These are phyloP conservation scores for Sugiyamaella boreocaroliniensis DNA, from an alignment of 805 yeast species.

Conservation along the genomic window DNA sequence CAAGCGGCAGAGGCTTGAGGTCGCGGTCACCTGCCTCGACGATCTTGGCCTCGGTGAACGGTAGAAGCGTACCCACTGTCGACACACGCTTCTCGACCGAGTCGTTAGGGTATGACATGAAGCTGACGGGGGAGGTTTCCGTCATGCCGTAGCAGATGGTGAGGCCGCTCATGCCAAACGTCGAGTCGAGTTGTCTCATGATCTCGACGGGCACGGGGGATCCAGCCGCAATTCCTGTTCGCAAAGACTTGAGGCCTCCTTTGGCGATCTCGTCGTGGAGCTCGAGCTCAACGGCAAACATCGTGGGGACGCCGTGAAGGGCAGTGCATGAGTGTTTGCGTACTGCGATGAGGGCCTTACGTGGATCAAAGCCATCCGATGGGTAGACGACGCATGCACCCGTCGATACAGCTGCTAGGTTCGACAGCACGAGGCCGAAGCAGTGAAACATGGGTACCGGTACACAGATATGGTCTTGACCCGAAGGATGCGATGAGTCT, in stretches of 20 bases:
- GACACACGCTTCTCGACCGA: conserved; percentile 22
- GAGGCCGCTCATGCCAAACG: conserved; percentile 21
- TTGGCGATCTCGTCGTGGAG: conserved; percentile 17
- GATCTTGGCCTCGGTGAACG: conserved; percentile 26
- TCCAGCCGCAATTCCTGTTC: conserved; percentile 30
- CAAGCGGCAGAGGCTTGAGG: conserved; percentile 22
- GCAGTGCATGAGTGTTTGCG: conserved; percentile 24
- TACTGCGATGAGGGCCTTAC: conserved; percentile 19
- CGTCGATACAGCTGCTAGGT: conserved; percentile 22
- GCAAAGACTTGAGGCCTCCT: conserved; percentile 22
- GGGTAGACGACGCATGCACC: conserved; percentile 26
- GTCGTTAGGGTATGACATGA: conserved; percentile 26
- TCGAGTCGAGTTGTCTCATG: conserved; percentile 19
- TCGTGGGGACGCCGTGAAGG: conserved; percentile 29
- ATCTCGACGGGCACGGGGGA: conserved; percentile 29
- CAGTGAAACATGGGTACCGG: conserved; percentile 31
- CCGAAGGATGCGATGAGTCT: conserved; percentile 16
- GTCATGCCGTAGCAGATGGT: conserved; percentile 31
- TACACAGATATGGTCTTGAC: conserved; percentile 25
- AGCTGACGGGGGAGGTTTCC: conserved; percentile 28
- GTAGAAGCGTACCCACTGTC: conserved; percentile 27
- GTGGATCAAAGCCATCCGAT: conserved; percentile 24
- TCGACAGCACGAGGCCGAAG: conserved; percentile 28
- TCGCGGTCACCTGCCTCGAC: conserved; percentile 16
- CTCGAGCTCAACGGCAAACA: conserved; percentile 28